Conservation (phyloP, 352 stramenopile genomes). For the Saprolegnia parasitica region DNA sequence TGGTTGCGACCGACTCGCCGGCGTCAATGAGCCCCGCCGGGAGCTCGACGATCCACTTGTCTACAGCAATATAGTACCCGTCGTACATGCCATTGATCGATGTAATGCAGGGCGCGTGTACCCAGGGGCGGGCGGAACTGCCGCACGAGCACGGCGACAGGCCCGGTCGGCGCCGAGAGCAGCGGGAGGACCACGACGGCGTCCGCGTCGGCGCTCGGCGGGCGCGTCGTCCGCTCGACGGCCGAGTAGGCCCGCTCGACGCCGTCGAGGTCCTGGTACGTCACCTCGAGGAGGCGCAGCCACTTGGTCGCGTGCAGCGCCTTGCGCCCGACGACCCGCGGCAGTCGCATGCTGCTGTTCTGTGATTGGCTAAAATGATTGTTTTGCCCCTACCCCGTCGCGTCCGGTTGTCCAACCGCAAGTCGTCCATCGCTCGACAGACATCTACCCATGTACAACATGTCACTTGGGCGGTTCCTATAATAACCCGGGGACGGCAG, state of each 20-base stretch:
- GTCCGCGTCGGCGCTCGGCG: conserved; percentile 31
- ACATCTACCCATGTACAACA: no score
- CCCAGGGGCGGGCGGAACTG: conserved; percentile 87
- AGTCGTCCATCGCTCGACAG: no score
- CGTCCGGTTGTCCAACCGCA: not conserved
- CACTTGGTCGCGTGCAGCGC: conserved; percentile 14
- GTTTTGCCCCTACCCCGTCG: not conserved
- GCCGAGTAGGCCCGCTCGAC: conserved; percentile 18
- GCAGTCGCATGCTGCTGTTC: conserved; percentile 12
- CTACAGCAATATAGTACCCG: conserved; percentile 13
- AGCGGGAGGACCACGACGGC: conserved; percentile 75
- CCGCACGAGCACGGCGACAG: conserved; percentile 72
- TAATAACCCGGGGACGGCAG: no score
- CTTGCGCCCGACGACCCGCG: not conserved
- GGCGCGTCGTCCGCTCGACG: conserved; percentile 22
- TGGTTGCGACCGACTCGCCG: conserved; percentile 60
- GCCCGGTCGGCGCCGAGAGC: conserved; percentile 34
- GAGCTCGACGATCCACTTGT: conserved; percentile 85
- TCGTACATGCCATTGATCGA: not conserved
- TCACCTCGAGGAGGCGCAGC: conserved; percentile 17
- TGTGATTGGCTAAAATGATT: not conserved
- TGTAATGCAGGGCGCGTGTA: not conserved
- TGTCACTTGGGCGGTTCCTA: no score
- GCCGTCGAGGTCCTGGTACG: conserved; percentile 6
- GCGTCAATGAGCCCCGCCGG: conserved; percentile 89